Percentiles rank a stretch among this genome's conserved stretches.
Evolutionary conservation across 2,329 filamentous ascomycete species (phyloP).

Genomic region (Dactylonectria estremocensis): DNA sequence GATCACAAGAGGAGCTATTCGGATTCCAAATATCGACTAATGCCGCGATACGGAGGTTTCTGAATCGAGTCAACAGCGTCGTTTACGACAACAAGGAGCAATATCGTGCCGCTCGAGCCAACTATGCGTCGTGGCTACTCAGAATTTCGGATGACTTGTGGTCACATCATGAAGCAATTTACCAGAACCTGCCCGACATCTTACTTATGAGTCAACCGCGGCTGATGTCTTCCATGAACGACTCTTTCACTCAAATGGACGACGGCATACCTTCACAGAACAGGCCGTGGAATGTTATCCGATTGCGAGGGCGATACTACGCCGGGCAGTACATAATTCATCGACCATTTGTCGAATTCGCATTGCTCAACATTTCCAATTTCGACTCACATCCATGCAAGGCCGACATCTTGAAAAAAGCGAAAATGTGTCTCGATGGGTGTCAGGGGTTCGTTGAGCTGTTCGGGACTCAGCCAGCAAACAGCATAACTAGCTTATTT

Average conservation of each 20-base stretch:
- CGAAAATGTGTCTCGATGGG: constrained; percentile 41
- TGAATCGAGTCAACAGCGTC: constrained; percentile 47
- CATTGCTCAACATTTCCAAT: constrained; percentile 44
- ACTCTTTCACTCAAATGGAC: constrained; percentile 29
- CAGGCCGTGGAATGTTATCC: constrained; percentile 50
- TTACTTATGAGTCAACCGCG: constrained; percentile 36
- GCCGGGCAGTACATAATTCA: constrained; percentile 52
- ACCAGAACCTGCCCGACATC: constrained; percentile 47
- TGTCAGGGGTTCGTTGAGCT: constrained; percentile 14
- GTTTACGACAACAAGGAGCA: constrained; percentile 47
- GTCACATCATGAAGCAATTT: constrained; percentile 48
- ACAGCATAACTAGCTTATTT: constrained; percentile 8
- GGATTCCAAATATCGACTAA: constrained; percentile 50
- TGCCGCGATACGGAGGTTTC: constrained; percentile 45
- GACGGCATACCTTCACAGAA: constrained; percentile 37
- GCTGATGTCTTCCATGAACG: background rate
- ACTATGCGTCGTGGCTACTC: constrained; percentile 48
- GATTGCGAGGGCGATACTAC: constrained; percentile 49
- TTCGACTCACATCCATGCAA: constrained; percentile 45
- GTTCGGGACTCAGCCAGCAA: background rate
- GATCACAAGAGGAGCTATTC: constrained; percentile 37
- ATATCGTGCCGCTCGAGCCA: constrained; percentile 34
- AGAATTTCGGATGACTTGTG: constrained; percentile 45
- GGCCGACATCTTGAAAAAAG: constrained; percentile 41
- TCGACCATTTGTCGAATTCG: constrained; percentile 50